phyloP scores from a whole-genome alignment of 83 land plant genomes.

The Picea mariana region DNA sequence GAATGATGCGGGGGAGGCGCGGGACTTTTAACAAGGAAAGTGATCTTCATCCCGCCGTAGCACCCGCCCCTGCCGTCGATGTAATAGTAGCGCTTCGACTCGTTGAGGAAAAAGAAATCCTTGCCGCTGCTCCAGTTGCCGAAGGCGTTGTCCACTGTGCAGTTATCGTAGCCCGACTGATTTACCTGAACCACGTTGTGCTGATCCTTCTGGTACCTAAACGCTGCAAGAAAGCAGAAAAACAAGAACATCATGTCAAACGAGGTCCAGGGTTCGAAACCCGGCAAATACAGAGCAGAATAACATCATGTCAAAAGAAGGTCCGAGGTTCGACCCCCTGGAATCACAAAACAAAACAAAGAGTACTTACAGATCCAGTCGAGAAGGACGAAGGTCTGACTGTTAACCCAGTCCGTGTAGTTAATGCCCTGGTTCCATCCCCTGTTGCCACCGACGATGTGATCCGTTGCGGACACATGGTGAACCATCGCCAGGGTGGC shows the following conservation, averaged over 20 bases:
- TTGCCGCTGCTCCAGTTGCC: slow-evolving; percentile 76
- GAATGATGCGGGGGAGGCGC: slow-evolving; percentile 27
- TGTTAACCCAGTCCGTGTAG: slow-evolving; percentile 51
- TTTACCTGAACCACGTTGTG: slow-evolving; percentile 74
- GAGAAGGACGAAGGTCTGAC: slow-evolving; percentile 31
- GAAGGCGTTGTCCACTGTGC: slow-evolving; percentile 44
- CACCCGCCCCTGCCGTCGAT: slow-evolving; percentile 61
- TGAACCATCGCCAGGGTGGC: background rate
- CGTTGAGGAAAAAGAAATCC: slow-evolving; percentile 48
- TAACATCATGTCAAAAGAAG: slow-evolving; percentile 2
- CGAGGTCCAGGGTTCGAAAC: background rate
- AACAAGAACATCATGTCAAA: slow-evolving; percentile 10
- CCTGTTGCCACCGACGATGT: slow-evolving; percentile 35
- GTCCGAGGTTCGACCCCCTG: background rate
- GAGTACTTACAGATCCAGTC: slow-evolving; percentile 43
- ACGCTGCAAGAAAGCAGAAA: slow-evolving; percentile 32
- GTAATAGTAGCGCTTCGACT: slow-evolving; percentile 57
- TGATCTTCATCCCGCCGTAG: slow-evolving; percentile 63
- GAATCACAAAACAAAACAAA: background rate
- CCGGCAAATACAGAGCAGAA: slow-evolving; percentile 1
- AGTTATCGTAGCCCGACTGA: slow-evolving; percentile 72
- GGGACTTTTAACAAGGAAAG: slow-evolving; percentile 35
- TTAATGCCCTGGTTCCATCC: slow-evolving; percentile 48
- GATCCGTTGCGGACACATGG: slow-evolving; percentile 19
- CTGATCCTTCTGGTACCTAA: slow-evolving; percentile 63